Evolutionary conservation across 192 early-diverging fungal genomes (phyloP), one percentile per base, ranked within the genome.

Genomic region (Gigaspora rosea): DNA sequence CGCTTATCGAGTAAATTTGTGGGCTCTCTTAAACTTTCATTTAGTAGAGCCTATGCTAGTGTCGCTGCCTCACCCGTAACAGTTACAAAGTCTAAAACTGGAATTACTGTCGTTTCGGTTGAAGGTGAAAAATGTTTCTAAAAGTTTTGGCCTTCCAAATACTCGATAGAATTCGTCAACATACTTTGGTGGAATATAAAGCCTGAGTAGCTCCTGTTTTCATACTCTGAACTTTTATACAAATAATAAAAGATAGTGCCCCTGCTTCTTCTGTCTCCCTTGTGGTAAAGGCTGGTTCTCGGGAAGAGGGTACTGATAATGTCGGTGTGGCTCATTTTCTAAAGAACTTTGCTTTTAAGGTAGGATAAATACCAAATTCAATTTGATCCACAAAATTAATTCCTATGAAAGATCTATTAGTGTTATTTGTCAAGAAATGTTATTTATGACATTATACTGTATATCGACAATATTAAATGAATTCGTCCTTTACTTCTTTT

Each of bases 331-430:
- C 97, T 46, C 95, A 97, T 86, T 93, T 91, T 77, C 88, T 94
- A 76, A 96, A 98, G 90, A 93, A 90, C 79, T 94, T 91, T 78
- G 90, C 94, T 22, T 92, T 98, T 87, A 92, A 92, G 90, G 94
- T 93, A 86, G 75, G 81, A 11, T 9, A 18, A 15, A 27, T 62
- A 18, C 20, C 1, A 9, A 3, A 62, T 62, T 62, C 57, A n/a
- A 54, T 46, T 49, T 61, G 15, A 52, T 27, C 51, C 15, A 13
- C 15, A 13, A 9, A 52, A 52, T 52, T 13, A 13, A 52, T 52
- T 13, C 51, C 51, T 52, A 13, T 2, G 49, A 56, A 9, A 4
- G 11, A 27, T 12, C 15, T 63, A 75, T 66, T 69, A 41, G 16
- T 1, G 8, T 27, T 78, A 16, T 20, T 10, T 66, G 10, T n/a